A percentile compares a stretch with the other conserved stretches of the same genome.
Evolutionary conservation across 2,329 filamentous ascomycete species (phyloP).

Genomic region (Didymella pinodella): DNA sequence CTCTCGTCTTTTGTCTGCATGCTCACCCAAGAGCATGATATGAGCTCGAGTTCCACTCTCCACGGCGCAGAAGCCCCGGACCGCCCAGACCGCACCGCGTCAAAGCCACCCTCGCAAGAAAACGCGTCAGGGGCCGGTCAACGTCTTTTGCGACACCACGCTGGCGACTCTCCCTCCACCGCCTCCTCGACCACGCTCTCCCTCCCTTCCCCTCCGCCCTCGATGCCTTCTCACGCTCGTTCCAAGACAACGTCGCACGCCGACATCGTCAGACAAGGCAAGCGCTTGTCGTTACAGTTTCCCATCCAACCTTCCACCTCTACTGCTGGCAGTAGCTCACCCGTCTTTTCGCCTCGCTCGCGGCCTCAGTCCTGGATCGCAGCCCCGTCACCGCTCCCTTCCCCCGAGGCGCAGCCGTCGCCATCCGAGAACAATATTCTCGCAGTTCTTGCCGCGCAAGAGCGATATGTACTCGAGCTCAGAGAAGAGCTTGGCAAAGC

Average conservation of each 20-base stretch:
- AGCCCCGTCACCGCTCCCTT: conserved; percentile 38
- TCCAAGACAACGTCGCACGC: conserved; percentile 47
- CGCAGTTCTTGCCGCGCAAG: conserved; percentile 89
- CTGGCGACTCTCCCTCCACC: conserved; percentile 24
- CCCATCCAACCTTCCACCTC: conserved; percentile 53
- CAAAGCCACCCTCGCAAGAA: conserved; percentile 31
- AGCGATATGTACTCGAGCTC: conserved; percentile 87
- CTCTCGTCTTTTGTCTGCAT: conserved; percentile 34
- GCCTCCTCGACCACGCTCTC: conserved; percentile 29
- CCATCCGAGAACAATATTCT: conserved; percentile 66
- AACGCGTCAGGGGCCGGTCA: conserved; percentile 28
- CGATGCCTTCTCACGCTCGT: conserved; percentile 43
- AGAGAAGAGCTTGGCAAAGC: conserved; percentile 87
- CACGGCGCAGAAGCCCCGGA: conserved; percentile 33
- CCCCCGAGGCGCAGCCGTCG: conserved; percentile 36
- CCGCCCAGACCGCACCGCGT: conserved; percentile 36
- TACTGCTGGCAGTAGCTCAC: conserved; percentile 43
- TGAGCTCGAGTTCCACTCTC: conserved; percentile 33
- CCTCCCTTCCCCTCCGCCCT: conserved; percentile 24
- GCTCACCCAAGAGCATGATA: conserved; percentile 33
- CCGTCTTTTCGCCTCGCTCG: conserved; percentile 42
- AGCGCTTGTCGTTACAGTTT: conserved; percentile 59
- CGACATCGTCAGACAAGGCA: conserved; percentile 49
- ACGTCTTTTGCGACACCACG: conserved; percentile 24
- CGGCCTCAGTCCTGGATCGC: conserved; percentile 52